These are phyloP conservation scores for Lyophyllum semitale DNA, from an alignment of 768 basidiomycete genomes.

Conservation along the genomic window DNA sequence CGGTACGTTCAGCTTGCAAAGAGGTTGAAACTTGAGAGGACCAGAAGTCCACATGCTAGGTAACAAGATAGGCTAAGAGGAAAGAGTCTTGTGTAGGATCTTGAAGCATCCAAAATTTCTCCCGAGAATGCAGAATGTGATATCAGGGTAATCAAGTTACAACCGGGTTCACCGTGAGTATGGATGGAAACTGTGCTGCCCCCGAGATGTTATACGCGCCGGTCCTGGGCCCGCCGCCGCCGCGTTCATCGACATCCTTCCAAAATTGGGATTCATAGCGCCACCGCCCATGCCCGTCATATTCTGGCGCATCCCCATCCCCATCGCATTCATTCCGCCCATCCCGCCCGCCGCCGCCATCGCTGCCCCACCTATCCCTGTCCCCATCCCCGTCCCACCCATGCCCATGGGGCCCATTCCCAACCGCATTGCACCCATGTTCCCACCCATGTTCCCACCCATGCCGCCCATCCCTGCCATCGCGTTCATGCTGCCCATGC, in stretches of 20 bases:
- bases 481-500: slow-evolving; percentile 18
- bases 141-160: neutral
- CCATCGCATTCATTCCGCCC: slow-evolving; percentile 22
- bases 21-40: too few relatives aligned
- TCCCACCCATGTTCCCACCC: slow-evolving; percentile 34
- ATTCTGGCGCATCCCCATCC: slow-evolving; percentile 16
- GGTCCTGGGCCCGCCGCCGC: slow-evolving; percentile 29
- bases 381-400: slow-evolving; percentile 30
- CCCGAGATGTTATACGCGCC: slow-evolving; percentile 48
- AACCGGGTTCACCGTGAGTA: slow-evolving; percentile 50
- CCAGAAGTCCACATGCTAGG: too few relatives aligned
- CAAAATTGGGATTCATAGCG: slow-evolving; percentile 23
- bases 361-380: neutral
- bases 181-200: slow-evolving; percentile 67
- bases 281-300: slow-evolving; percentile 23
- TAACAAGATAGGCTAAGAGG: too few relatives aligned
- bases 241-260: slow-evolving; percentile 40
- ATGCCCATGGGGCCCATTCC: slow-evolving; percentile 34
- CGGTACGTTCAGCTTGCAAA: too few relatives aligned
- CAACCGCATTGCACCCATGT: slow-evolving; percentile 22
- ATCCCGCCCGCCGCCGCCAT: slow-evolving; percentile 4
- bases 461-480: slow-evolving; percentile 35
- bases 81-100: too few relatives aligned
- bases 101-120: too few relatives aligned
- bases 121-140: neutral